Percentiles rank a stretch among this genome's conserved stretches.
phyloP scores from a whole-genome alignment of 2,329 filamentous ascomycete genomes.

The Cladosporium halotolerans region DNA sequence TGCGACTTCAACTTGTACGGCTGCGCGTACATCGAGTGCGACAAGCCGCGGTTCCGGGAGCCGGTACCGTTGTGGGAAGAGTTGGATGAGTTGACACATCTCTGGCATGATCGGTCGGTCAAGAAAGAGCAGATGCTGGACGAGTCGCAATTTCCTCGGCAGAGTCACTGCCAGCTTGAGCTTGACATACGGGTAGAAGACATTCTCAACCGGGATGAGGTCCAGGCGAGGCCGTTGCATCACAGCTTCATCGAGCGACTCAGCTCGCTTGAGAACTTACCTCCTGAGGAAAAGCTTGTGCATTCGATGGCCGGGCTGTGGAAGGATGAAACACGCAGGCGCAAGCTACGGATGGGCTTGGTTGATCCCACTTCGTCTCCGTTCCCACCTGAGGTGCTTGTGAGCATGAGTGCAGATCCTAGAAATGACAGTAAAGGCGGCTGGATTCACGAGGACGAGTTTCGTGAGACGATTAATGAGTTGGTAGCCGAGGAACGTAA shows the following conservation, averaged over 20 bases:
- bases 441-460: constrained; percentile 92
- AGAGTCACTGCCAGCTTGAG: constrained; percentile 84
- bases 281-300: constrained; percentile 71
- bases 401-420: constrained; percentile 82
- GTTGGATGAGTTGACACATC: constrained; percentile 54
- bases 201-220: constrained; percentile 73
- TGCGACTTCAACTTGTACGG: constrained; percentile 96
- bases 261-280: constrained; percentile 46
- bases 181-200: constrained; percentile 84
- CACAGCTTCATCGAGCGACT: constrained; percentile 76
- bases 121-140: constrained; percentile 53
- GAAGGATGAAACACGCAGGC: constrained; percentile 78
- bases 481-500: constrained; percentile 60
- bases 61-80: constrained; percentile 68
- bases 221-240: constrained; percentile 72
- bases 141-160: constrained; percentile 60
- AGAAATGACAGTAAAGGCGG: constrained; percentile 65
- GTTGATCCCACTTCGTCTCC: constrained; percentile 62
- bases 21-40: constrained; percentile 75
- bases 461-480: constrained; percentile 56
- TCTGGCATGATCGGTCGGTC: constrained; percentile 77
- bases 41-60: constrained; percentile 63
- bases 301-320: constrained; percentile 91
- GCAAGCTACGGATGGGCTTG: constrained; percentile 65
- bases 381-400: constrained; percentile 72